Evolutionary conservation across 148 eudicot species (phyloP), one percentile per base, ranked within the genome.

Genomic region (Pouteria glomerata): DNA sequence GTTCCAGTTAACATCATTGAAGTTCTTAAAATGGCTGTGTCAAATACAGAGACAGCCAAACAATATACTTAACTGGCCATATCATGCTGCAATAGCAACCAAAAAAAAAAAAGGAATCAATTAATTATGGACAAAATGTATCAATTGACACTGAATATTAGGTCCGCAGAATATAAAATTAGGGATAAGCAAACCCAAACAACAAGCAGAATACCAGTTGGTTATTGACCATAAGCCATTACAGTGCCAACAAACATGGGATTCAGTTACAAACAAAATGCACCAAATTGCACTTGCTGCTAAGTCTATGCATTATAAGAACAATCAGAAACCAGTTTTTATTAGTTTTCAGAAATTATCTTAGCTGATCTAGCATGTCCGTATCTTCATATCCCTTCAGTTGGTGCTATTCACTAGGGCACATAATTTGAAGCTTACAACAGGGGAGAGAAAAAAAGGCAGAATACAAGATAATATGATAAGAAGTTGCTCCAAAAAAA

Each of bases 171-270:
- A 70, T 4, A 18, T 33, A 63, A 72, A 55, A 33, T n/a, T n/a
- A n/a, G n/a, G n/a, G n/a, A n/a, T n/a, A n/a, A n/a, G n/a, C n/a
- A 72, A 33, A 47, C 39, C 33, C 14, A 63, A 27, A 72, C 34
- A 35, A 57, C 10, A 23, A 44, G 45, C 50, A 62, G 34, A 33
- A 18, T 34, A 34, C 23, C n/a, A 57, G 12, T 55, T 30, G 33
- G 4, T 63, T 27, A 30, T 45, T 23, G 37, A 27, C 60, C 23
- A 29, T 51, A 63, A 62, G 31, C 21, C 41, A 27, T 19, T 15
- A 26, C 18, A 48, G 45, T 27, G 53, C 16, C 18, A 4, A 64
- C 19, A 39, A 42, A 39, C 68, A 42, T 3, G 30, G 31, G n/a
- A n/a, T n/a, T 30, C 14, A 23, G 23, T 45, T n/a, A n/a, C 30